Percentiles rank a stretch among this genome's conserved stretches.
These are phyloP conservation scores for Ustilago tritici DNA, from an alignment of 1,284 basidiomycete species.

Conservation along the genomic window DNA sequence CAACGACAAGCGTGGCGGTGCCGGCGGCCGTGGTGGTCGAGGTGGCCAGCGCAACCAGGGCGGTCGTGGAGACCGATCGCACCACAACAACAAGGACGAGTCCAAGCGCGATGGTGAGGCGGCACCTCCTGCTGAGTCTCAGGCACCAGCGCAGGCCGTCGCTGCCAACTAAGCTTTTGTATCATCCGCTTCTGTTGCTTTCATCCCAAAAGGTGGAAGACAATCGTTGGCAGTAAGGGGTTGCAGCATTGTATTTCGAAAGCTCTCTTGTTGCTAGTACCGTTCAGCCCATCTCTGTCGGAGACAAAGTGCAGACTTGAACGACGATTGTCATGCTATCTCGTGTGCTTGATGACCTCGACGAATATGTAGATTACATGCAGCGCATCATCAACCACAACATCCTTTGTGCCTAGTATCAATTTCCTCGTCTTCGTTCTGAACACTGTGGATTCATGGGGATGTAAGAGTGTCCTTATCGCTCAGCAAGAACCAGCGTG, in stretches of 20 bases:
- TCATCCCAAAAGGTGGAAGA: slow-evolving; percentile 22
- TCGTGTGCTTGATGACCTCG: slow-evolving; percentile 24
- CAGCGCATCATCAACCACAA: slow-evolving; percentile 27
- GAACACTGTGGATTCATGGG: not conserved
- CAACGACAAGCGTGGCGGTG: slow-evolving; percentile 53
- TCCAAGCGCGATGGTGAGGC: slow-evolving; percentile 42
- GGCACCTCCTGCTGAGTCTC: slow-evolving; percentile 33
- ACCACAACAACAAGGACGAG: slow-evolving; percentile 23
- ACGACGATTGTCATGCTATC: slow-evolving; percentile 5
- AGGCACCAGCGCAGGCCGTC: slow-evolving; percentile 39
- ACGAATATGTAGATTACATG: slow-evolving; percentile 39
- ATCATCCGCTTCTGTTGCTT: not conserved
- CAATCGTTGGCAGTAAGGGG: slow-evolving; percentile 5
- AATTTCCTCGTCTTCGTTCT: not conserved
- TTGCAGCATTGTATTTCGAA: slow-evolving; percentile 16
- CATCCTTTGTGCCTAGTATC: slow-evolving; percentile 15
- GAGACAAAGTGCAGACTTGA: not conserved
- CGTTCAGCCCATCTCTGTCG: not conserved
- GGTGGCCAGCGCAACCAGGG: slow-evolving; percentile 59
- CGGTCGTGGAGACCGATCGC: slow-evolving; percentile 41
- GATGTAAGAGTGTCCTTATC: not conserved
- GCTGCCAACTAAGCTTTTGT: slow-evolving; percentile 31
- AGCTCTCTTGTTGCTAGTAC: not conserved
- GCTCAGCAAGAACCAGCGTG: not conserved
- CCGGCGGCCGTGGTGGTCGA: slow-evolving; percentile 57